Evolutionary conservation across 352 stramenopile genomes (phyloP).

Genomic region (Peronospora destructor): DNA sequence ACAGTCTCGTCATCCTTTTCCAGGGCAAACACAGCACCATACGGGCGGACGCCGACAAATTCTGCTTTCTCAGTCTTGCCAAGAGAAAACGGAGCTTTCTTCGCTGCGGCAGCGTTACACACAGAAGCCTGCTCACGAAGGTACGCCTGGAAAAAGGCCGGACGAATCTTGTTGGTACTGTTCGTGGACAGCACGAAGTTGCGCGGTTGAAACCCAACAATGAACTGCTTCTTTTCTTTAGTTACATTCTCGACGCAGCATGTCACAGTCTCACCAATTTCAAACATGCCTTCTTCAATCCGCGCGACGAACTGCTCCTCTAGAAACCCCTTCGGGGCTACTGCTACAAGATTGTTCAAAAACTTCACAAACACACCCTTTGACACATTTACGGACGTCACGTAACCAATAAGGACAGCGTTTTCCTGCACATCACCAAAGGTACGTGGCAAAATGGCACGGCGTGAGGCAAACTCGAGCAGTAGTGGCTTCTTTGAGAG

Average conservation of each 20-base stretch:
- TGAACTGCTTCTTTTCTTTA: constrained; percentile 68
- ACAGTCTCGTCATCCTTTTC: constrained; percentile 52
- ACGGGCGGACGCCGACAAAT: constrained; percentile 78
- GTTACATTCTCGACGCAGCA: constrained; percentile 76
- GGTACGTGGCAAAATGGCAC: constrained; percentile 39
- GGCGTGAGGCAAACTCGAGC: constrained; percentile 36
- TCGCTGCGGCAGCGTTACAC: constrained; percentile 7
- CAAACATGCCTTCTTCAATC: constrained; percentile 68
- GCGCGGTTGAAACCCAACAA: constrained; percentile 62
- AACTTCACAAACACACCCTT: constrained; percentile 86
- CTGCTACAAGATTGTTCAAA: constrained; percentile 77
- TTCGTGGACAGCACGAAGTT: constrained; percentile 28
- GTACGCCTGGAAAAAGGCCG: constrained; percentile 51
- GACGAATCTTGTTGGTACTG: constrained; percentile 31
- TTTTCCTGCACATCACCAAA: constrained; percentile 61
- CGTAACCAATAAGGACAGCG: constrained; percentile 62
- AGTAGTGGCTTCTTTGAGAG: constrained; percentile 82
- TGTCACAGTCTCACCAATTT: constrained; percentile 82
- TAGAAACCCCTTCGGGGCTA: constrained; percentile 74
- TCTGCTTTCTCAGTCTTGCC: constrained; percentile 77
- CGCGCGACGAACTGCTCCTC: constrained; percentile 67
- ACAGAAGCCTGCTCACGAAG: constrained; percentile 32
- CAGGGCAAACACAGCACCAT: constrained; percentile 79
- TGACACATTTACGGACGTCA: constrained; percentile 65
- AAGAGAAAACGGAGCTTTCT: constrained; percentile 34